These are phyloP conservation scores for Tilletia indica DNA, from an alignment of 1,284 basidiomycete species.

Conservation along the genomic window DNA sequence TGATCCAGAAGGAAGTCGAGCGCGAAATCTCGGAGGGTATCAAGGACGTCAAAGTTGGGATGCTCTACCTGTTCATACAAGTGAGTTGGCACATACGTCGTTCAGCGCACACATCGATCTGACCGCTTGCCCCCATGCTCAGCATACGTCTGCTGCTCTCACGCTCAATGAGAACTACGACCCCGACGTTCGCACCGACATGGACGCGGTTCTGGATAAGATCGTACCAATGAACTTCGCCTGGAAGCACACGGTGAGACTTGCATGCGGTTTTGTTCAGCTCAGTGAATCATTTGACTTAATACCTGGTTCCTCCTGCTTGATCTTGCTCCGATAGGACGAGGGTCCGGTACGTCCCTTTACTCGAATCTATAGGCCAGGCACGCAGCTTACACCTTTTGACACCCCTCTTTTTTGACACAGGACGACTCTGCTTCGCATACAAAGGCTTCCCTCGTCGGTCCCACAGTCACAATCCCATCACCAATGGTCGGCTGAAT, in stretches of 20 bases:
- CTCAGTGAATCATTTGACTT: too few species aligned
- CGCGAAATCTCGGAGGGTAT: conserved; percentile 72
- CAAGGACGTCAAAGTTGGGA: conserved; percentile 57
- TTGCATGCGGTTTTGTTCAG: too few species aligned
- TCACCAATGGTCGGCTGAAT: conserved; percentile 76
- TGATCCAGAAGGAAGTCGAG: conserved; percentile 78
- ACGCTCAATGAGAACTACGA: conserved; percentile 86
- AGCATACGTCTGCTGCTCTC: conserved; percentile 85
- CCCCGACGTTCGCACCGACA: conserved; percentile 61
- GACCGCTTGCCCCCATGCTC: conserved; percentile 30
- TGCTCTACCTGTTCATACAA: conserved; percentile 13
- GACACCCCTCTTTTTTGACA: conserved; percentile 20
- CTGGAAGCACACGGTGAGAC: conserved; percentile 74
- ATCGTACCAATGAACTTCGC: conserved; percentile 76
- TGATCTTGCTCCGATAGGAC: conserved; percentile 62
- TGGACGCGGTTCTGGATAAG: conserved; percentile 68
- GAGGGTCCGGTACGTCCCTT: conserved; percentile 56
- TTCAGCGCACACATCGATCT: not conserved
- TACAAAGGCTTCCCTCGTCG: conserved; percentile 80
- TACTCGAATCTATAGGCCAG: not conserved
- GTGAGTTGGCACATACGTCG: not conserved
- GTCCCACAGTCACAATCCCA: conserved; percentile 76
- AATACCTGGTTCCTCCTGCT: too few species aligned
- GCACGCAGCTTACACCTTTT: too few species aligned
- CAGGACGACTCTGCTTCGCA: conserved; percentile 69